Percentiles rank a stretch among this genome's conserved stretches.
These are phyloP conservation scores for Cephalotrichum gorgonifer DNA, from an alignment of 2,329 filamentous ascomycete species.

Conservation along the genomic window DNA sequence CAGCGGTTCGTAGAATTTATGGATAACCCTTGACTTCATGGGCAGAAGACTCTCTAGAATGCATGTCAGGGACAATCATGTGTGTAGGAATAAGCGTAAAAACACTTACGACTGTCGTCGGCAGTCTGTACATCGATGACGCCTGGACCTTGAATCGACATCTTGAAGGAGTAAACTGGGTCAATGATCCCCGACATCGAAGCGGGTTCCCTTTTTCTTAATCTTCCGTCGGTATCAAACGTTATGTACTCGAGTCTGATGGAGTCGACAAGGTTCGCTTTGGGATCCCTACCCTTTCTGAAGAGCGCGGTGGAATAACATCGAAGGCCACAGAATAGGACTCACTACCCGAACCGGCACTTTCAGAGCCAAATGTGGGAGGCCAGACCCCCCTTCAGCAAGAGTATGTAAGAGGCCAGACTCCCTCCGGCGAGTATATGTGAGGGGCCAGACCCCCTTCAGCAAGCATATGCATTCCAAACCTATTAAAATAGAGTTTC, in stretches of 20 bases:
- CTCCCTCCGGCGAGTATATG: not conserved
- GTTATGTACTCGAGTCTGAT: not conserved
- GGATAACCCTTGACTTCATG: slow-evolving; percentile 11
- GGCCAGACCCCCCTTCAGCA: not conserved
- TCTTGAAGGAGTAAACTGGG: not conserved
- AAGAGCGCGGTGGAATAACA: not conserved
- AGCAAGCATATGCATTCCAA: not conserved
- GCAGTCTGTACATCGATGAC: not conserved
- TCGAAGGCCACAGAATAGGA: not conserved
- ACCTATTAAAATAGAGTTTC: not conserved
- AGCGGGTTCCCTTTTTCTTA: not conserved
- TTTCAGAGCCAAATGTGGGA: not conserved
- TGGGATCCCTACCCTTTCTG: too few relatives aligned
- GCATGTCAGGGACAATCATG: not conserved
- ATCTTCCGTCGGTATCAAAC: not conserved
- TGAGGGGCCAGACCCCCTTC: not conserved
- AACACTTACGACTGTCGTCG: not conserved
- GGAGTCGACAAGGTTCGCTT: not conserved
- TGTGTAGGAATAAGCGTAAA: not conserved
- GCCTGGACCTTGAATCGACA: not conserved
- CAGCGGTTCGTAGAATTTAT: slow-evolving; percentile 18
- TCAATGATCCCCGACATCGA: not conserved
- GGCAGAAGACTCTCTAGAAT: not conserved
- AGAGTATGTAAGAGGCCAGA: too few relatives aligned
- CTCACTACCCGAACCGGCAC: not conserved